Base-by-base conservation (phyloP, 305 asterid species). In the Caryopteris hybrid region DNA sequence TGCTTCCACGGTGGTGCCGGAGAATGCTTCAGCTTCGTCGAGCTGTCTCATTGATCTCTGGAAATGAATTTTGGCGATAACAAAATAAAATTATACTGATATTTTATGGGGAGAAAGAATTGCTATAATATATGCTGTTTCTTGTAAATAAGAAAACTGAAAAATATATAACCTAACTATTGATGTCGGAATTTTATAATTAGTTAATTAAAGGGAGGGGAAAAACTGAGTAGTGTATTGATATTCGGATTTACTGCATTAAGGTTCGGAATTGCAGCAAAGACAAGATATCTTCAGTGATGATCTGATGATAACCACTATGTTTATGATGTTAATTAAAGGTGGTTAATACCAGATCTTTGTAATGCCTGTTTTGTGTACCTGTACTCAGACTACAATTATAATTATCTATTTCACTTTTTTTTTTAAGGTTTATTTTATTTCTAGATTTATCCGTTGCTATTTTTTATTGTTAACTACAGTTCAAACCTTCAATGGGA, bases 21-120 rank as follows among this genome's bases (percentile, higher is more conserved):
- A 86, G 80, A 83, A 68, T 33, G 81, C 78, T 54, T 79, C 90
- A 10, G 73, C 82, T 0, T 77, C 85, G 11, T 81, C 88, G 0
- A 76, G 78, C 61, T 80, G 78, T 62, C 87, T 77, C 73, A 76
- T 84, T 77, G 85, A 86, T 70, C 54, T 79, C 64, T 78, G 92
- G 92, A 84, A 81, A 70, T 84, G 89, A 88, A 53, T 5, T 9
- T n/a, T n/a, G n/a, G n/a, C n/a, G n/a, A n/a, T n/a, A n/a, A n/a
- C n/a, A n/a, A n/a, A n/a, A n/a, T n/a, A n/a, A n/a, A n/a, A n/a
- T n/a, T n/a, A n/a, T n/a, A n/a, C n/a, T n/a, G n/a, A n/a, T n/a
- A n/a, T n/a, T n/a, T n/a, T n/a, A n/a, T n/a, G n/a, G n/a, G n/a
- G n/a, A n/a, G n/a, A n/a, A n/a, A n/a, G n/a, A n/a, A 20, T 48